Evolutionary conservation across 179 eudicot species (phyloP), one percentile per base, ranked within the genome.

Genomic region (Beta lomatogona): DNA sequence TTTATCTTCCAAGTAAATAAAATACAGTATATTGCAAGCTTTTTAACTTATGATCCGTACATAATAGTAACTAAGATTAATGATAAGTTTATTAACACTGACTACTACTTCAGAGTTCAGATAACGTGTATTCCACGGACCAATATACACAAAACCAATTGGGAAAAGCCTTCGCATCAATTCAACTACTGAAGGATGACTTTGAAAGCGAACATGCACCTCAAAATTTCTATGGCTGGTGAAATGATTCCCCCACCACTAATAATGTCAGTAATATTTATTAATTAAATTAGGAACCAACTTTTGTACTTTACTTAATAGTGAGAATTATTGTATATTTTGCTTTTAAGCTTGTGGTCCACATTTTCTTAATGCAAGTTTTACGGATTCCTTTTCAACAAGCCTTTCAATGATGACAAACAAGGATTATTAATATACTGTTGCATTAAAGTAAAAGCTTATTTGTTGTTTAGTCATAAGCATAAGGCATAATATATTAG

Each of bases 351-450:
- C 69, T 48, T 71, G 86, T 84, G 86, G 86, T 81, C 86, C 86
- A 65, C 84, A 84, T 77, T 81, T 81, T 36, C 86, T 81, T 81
- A 84, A 81, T 84, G 84, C 86, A 71, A 77, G 61, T 77, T 66
- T 81, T 72, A 81, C 61, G 84, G 81, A 81, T 81, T 84, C 86
- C 79, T 84, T 84, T 81, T 73, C 77, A 78, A 19, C 71, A 54
- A 67, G 7, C 75, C 66, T 81, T 66, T 57, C 75, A 68, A 68
- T 76, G 44, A 80, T 80, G 83, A 73, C 83, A 73, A 72, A 53
- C 22, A 28, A 59, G 59, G 52, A 36, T 36, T 15, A 59, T 12
- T n/a, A 19, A 55, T 31, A 46, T 71, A 71, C 21, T 15, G 41
- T 57, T 73, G 44, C 83, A 61, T 73, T 41, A 80, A 80, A 80